Conservation (phyloP, 2,329 filamentous ascomycete genomes). For the Monosporascus sp. region DNA sequence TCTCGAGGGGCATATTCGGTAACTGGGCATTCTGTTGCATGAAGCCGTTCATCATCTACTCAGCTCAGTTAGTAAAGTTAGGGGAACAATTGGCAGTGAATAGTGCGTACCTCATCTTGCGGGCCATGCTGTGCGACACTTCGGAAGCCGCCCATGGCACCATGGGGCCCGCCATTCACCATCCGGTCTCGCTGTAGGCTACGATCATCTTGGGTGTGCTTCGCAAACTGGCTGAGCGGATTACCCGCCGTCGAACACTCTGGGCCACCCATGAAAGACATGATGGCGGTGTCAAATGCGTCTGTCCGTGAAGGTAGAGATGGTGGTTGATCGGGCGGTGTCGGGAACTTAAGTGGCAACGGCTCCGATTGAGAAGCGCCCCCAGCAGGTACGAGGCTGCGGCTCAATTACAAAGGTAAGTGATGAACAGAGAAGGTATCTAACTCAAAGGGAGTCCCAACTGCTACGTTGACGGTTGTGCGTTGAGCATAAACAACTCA, state of each 20-base stretch:
- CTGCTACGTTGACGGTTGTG: too few relatives aligned
- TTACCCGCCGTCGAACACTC: conserved; percentile 97
- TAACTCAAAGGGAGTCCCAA: too few relatives aligned
- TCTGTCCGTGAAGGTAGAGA: conserved; percentile 4
- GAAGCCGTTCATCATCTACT: conserved; percentile 88
- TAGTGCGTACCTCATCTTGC: conserved; percentile 61
- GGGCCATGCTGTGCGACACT: conserved; percentile 62
- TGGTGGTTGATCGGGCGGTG: not conserved
- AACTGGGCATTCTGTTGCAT: conserved; percentile 69
- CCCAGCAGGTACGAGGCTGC: too few relatives aligned
- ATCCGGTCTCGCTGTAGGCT: conserved; percentile 88
- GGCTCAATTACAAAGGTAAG: too few relatives aligned
- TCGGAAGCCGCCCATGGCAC: conserved; percentile 70
- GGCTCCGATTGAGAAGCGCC: too few relatives aligned
- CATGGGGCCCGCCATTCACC: conserved; percentile 66
- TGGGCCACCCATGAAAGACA: conserved; percentile 94
- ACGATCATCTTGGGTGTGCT: conserved; percentile 95
- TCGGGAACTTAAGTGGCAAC: not conserved
- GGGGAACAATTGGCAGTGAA: not conserved
- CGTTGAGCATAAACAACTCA: too few relatives aligned
- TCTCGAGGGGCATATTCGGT: conserved; percentile 48
- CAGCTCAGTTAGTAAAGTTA: conserved; percentile 19
- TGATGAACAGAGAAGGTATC: too few relatives aligned
- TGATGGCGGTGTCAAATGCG: conserved; percentile 34
- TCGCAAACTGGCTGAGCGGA: conserved; percentile 94